Conservation (phyloP, 2,329 filamentous ascomycete species). For the Penicillium sclerotiorum region DNA sequence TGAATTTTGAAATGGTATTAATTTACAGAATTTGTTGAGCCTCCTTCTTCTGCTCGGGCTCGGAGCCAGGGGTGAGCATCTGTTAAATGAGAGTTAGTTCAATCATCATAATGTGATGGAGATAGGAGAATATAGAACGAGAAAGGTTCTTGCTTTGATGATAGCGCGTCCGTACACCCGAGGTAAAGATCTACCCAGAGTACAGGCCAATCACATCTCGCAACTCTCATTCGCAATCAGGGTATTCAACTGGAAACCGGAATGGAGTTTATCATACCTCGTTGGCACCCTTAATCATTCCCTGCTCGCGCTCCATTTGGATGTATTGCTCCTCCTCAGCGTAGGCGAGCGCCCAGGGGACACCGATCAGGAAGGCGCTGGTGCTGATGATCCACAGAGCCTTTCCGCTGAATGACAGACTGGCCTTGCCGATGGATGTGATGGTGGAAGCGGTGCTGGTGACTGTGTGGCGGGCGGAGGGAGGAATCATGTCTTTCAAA, state of each 20-base stretch:
- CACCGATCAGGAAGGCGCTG: constrained; percentile 82
- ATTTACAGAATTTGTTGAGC: constrained; percentile 42
- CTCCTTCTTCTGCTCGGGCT: constrained; percentile 32
- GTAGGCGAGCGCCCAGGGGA: constrained; percentile 90
- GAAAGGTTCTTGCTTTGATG: background rate
- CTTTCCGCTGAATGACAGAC: constrained; percentile 72
- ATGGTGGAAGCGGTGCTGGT: constrained; percentile 57
- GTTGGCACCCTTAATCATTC: constrained; percentile 88
- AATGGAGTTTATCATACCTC: constrained; percentile 58
- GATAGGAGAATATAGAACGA: background rate
- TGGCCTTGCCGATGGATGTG: constrained; percentile 49
- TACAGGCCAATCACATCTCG: background rate
- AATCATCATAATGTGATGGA: background rate
- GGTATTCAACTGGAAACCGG: background rate
- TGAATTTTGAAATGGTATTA: constrained; percentile 24
- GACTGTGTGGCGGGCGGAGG: constrained; percentile 70
- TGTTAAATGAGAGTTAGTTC: constrained; percentile 25
- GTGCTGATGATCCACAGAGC: constrained; percentile 89
- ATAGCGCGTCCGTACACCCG: background rate
- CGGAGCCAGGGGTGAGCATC: constrained; percentile 47
- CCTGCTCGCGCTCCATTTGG: constrained; percentile 97
- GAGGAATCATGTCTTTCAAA: constrained; percentile 74
- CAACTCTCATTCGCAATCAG: background rate
- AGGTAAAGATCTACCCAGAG: too few species aligned
- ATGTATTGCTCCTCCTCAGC: constrained; percentile 95